Percentiles rank a stretch among this genome's conserved stretches.
phyloP scores from a whole-genome alignment of 148 eudicot species.

The Chenopodium formosanum region DNA sequence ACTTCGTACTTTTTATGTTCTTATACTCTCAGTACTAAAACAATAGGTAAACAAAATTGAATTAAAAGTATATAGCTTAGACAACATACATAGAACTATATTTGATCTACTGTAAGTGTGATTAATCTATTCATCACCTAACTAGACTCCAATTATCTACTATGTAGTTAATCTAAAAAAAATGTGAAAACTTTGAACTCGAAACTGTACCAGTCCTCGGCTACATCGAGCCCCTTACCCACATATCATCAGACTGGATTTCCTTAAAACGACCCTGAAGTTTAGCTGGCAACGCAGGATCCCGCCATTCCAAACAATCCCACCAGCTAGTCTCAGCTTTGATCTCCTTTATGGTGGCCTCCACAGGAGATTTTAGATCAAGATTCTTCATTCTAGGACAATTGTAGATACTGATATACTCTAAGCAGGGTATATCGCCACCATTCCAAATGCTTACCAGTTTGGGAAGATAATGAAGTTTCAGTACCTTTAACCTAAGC shows the following conservation, averaged over 20 bases:
- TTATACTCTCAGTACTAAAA: background rate
- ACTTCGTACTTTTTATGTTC: background rate
- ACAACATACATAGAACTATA: background rate
- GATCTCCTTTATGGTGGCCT: constrained; percentile 17
- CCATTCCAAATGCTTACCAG: constrained; percentile 24
- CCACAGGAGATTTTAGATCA: constrained; percentile 6
- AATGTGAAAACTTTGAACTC: background rate
- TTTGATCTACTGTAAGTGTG: background rate
- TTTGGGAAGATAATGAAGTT: constrained; percentile 23
- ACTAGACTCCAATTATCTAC: too few relatives aligned
- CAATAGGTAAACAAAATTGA: background rate
- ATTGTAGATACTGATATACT: constrained; percentile 12
- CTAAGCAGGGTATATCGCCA: background rate
- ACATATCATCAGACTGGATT: background rate
- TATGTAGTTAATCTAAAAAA: background rate
- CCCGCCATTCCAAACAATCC: constrained; percentile 15
- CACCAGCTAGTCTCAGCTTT: constrained; percentile 22
- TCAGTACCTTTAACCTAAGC: constrained; percentile 15
- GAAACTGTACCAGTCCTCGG: background rate
- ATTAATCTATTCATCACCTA: too few relatives aligned
- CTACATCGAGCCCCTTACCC: background rate
- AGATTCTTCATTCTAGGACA: constrained; percentile 24
- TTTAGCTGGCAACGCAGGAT: constrained; percentile 9
- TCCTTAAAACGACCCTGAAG: constrained; percentile 7
- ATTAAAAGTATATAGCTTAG: background rate